Conservation (phyloP, 1,139 yeast genomes). For the Suhomyces maxii region DNA sequence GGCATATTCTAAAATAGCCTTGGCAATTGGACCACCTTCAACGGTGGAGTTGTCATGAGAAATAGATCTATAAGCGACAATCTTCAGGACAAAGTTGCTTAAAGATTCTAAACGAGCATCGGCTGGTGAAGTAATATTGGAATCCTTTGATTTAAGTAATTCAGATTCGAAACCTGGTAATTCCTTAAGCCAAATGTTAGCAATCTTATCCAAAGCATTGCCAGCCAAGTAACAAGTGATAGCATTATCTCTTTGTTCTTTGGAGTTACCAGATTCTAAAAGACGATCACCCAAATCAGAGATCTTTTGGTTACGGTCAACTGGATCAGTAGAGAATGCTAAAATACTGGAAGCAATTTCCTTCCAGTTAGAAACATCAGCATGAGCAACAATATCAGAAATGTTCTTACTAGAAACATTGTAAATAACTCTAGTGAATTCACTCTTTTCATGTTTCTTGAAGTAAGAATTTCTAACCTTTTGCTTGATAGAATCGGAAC, state of each 20-base stretch:
- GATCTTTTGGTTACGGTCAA: constrained; percentile 54
- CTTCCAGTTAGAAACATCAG: constrained; percentile 80
- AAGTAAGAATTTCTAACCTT: constrained; percentile 75
- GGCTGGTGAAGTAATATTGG: constrained; percentile 57
- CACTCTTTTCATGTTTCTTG: constrained; percentile 53
- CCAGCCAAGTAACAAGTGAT: constrained; percentile 80
- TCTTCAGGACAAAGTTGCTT: constrained; percentile 79
- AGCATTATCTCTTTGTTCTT: constrained; percentile 65
- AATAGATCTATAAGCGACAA: constrained; percentile 69
- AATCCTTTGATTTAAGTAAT: constrained; percentile 43
- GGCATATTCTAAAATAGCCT: constrained; percentile 73
- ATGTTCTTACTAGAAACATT: constrained; percentile 61
- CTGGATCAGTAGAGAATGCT: constrained; percentile 51
- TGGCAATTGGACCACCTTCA: constrained; percentile 54
- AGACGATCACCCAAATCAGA: constrained; percentile 71
- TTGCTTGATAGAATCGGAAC: constrained; percentile 57
- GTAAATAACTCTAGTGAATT: constrained; percentile 71
- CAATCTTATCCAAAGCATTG: constrained; percentile 73
- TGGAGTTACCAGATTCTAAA: constrained; percentile 19
- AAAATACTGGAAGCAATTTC: constrained; percentile 72
- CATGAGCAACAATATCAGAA: constrained; percentile 74
- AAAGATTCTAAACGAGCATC: constrained; percentile 86
- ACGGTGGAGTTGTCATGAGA: constrained; percentile 41
- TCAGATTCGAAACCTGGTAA: constrained; percentile 57
- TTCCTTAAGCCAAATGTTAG: constrained; percentile 83